Base-by-base conservation (phyloP, 306 rosid genomes). In the Lathyrus tuberosus region DNA sequence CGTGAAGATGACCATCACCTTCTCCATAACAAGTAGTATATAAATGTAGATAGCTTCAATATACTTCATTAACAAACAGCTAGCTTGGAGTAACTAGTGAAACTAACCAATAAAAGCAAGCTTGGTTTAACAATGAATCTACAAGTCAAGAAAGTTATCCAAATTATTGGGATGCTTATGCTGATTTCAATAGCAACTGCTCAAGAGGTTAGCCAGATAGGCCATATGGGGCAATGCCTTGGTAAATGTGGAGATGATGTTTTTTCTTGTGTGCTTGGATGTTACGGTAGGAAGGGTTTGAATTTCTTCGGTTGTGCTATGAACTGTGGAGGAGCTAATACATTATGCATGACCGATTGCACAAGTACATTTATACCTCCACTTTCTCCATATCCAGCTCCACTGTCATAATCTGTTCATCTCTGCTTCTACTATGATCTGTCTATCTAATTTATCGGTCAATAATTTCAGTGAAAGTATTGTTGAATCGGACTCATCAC, bases 1-100 rank as follows among this genome's bases (percentile, higher is more conserved):
- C 73, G 68, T 75, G 67, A 57, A 75, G 41, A 58, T 58, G 31
- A 75, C 31, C 30, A 26, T 31, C 69, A 67, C 69, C n/a, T 46
- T 47, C 69, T 14, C 61, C 48, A n/a, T 6, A 59, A 15, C 53
- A 22, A 56, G n/a, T 20, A 62, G 31, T 28, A 67, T 47, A 47
- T 35, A 66, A 66, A 58, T 28, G 64, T 47, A 31, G 10, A 10
- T 10, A 47, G 33, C 62, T 18, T 46, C 20, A 5, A 16, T 5
- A 60, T n/a, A 2, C 60, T 44, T 56, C 53, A 62, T 67, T 58
- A 43, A 58, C 54, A 43, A 74, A 22, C 42, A 52, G 0, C 53
- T 28, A 41, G 17, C 11, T 49, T 11, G 2, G 47, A 44, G 67
- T 7, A 43, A n/a, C 46, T 15, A n/a, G 71, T 13, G 46, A 41